These are phyloP conservation scores for Nothophaeocryptopus gaeumannii DNA, from an alignment of 2,329 filamentous ascomycete species.

Conservation along the genomic window DNA sequence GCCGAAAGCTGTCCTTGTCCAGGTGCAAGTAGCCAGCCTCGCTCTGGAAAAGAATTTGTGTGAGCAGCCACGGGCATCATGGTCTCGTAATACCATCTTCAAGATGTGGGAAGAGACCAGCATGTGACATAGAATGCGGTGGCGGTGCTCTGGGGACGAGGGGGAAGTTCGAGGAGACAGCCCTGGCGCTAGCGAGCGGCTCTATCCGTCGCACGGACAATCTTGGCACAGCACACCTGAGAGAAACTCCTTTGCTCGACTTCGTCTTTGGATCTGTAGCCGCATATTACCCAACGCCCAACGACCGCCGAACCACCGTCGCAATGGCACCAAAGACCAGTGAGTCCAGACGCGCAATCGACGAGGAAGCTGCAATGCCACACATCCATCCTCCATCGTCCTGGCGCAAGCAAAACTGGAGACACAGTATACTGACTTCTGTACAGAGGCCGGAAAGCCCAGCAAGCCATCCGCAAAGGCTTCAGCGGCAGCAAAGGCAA, in stretches of 20 bases:
- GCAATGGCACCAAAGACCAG: conserved; percentile 33
- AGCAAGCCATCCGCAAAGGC: conserved; percentile 73
- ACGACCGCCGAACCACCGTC: conserved; percentile 18
- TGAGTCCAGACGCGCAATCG: conserved; percentile 11
- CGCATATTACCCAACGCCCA: conserved; percentile 18
- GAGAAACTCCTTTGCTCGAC: background rate
- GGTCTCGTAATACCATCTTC: too few relatives aligned
- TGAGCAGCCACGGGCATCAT: too few relatives aligned
- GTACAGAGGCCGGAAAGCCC: conserved; percentile 37
- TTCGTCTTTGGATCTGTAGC: conserved; percentile 15
- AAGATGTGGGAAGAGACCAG: too few relatives aligned
- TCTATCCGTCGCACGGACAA: too few relatives aligned
- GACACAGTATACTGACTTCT: conserved; percentile 31
- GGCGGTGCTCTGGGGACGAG: too few relatives aligned
- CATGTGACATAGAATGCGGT: too few relatives aligned
- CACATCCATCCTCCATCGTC: conserved; percentile 8
- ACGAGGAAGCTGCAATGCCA: background rate
- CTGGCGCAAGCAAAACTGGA: background rate
- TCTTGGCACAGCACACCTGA: too few relatives aligned
- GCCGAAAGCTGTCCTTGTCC: too few relatives aligned
- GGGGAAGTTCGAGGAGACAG: too few relatives aligned
- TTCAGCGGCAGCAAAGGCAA: conserved; percentile 89
- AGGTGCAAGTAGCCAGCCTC: too few relatives aligned
- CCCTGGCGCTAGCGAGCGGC: too few relatives aligned
- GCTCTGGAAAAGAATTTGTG: too few relatives aligned